Conservation (phyloP, 2,329 filamentous ascomycete species). For the Stagonosporopsis chrysanthemi region DNA sequence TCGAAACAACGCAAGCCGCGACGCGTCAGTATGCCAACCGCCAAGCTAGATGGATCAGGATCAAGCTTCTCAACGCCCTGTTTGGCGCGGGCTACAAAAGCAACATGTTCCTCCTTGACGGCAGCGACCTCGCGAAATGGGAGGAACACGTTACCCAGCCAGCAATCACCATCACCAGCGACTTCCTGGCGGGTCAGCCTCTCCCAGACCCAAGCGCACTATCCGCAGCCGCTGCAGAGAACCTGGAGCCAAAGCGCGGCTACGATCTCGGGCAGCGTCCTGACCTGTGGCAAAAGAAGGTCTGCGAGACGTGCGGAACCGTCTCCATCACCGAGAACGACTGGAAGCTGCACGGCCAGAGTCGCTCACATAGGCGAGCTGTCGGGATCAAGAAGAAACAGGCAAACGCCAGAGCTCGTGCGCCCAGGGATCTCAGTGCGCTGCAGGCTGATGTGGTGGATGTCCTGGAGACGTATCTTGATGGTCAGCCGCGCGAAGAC, state of each 20-base stretch:
- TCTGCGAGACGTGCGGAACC: conserved; percentile 75
- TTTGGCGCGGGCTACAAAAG: conserved; percentile 61
- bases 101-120: conserved; percentile 80
- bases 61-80: conserved; percentile 78
- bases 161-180: conserved; percentile 66
- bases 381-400: conserved; percentile 40
- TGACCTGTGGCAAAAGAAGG: conserved; percentile 60
- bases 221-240: conserved; percentile 62
- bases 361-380: conserved; percentile 60
- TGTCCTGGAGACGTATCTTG: conserved; percentile 32
- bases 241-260: conserved; percentile 64
- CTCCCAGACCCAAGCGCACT: conserved; percentile 65
- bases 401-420: conserved; percentile 20
- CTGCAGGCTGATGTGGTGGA: conserved; percentile 29
- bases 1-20: conserved; percentile 80
- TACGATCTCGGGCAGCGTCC: conserved; percentile 54
- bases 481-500: neutral
- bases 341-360: conserved; percentile 65
- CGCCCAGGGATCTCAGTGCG: conserved; percentile 2
- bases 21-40: conserved; percentile 88
- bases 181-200: conserved; percentile 65
- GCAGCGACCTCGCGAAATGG: conserved; percentile 72
- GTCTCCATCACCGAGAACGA: conserved; percentile 64
- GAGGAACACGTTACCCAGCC: conserved; percentile 68
- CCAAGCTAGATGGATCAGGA: conserved; percentile 85